phyloP scores from a whole-genome alignment of 148 eudicot species.

The Cornus kousa region DNA sequence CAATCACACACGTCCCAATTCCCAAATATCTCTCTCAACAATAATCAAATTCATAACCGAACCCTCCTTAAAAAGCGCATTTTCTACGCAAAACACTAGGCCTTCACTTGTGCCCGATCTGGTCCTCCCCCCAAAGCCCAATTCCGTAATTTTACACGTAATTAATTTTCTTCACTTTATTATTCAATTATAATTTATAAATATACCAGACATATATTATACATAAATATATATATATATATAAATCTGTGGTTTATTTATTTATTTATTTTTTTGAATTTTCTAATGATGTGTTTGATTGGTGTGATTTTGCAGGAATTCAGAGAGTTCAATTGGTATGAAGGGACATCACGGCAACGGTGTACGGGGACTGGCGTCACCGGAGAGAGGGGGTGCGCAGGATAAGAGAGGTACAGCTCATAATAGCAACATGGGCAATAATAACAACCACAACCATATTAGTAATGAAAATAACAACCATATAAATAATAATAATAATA shows the following conservation, averaged over 20 bases:
- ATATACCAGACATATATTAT: not conserved
- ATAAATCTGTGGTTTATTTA: not conserved
- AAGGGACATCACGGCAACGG: slow-evolving; percentile 56
- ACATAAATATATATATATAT: not conserved
- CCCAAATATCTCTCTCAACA: slow-evolving; percentile 6
- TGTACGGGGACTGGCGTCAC: slow-evolving; percentile 49
- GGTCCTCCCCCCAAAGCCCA: slow-evolving; percentile 21
- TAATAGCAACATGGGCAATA: slow-evolving; percentile 23
- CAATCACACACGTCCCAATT: slow-evolving; percentile 4
- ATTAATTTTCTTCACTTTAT: not conserved
- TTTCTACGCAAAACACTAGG: slow-evolving; percentile 15
- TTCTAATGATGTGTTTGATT: not conserved
- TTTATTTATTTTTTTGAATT: not conserved
- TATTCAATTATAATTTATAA: no score
- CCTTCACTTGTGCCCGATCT: slow-evolving; percentile 12
- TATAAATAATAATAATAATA: not conserved
- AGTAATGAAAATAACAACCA: not conserved
- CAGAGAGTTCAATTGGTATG: slow-evolving; percentile 68
- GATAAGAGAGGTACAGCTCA: slow-evolving; percentile 44
- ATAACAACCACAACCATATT: slow-evolving; percentile 14
- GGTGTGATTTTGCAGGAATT: slow-evolving; percentile 38
- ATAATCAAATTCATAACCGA: not conserved
- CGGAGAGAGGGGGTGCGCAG: slow-evolving; percentile 48
- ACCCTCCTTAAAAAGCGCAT: slow-evolving; percentile 8
- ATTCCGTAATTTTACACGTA: slow-evolving; percentile 20